Evolutionary conservation across 2,329 filamentous ascomycete genomes (phyloP).

Genomic region (Diaporthe humulicola): DNA sequence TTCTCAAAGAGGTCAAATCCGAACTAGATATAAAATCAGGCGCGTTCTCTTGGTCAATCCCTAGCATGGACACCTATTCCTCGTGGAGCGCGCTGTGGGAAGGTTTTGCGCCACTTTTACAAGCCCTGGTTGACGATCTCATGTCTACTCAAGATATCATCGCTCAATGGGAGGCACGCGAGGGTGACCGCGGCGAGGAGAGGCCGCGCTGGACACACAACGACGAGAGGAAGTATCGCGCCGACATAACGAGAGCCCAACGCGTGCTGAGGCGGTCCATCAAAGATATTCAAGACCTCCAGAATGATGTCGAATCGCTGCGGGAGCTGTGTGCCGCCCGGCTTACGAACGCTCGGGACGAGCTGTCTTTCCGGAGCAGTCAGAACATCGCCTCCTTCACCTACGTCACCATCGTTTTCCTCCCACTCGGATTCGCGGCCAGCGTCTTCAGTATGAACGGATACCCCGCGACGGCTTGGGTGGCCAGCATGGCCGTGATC

Average conservation of each 20-base stretch:
- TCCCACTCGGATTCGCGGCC: conserved; percentile 49
- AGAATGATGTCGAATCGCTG: conserved; percentile 41
- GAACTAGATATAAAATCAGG: conserved; percentile 9
- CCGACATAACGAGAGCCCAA: conserved; percentile 29
- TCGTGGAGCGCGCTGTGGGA: conserved; percentile 4
- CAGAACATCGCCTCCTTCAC: conserved; percentile 51
- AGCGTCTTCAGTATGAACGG: conserved; percentile 50
- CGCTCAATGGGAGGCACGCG: conserved; percentile 45
- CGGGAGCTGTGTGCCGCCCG: background rate
- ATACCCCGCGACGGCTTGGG: conserved; percentile 38
- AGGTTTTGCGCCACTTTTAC: background rate
- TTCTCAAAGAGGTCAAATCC: background rate
- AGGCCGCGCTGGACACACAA: conserved; percentile 49
- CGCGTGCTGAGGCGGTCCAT: background rate
- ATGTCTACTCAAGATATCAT: background rate
- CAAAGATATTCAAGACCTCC: conserved; percentile 45
- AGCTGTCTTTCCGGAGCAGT: conserved; percentile 37
- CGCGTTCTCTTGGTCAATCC: background rate
- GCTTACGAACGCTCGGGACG: conserved; percentile 36
- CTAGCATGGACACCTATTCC: background rate
- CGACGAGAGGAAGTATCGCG: conserved; percentile 49
- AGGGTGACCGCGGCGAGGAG: conserved; percentile 44
- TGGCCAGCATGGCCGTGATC: conserved; percentile 40
- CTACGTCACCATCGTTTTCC: conserved; percentile 51
- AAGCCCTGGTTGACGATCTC: background rate